These are phyloP conservation scores for Talaromyces sp. DNA, from an alignment of 2,329 filamentous ascomycete genomes.

Conservation along the genomic window DNA sequence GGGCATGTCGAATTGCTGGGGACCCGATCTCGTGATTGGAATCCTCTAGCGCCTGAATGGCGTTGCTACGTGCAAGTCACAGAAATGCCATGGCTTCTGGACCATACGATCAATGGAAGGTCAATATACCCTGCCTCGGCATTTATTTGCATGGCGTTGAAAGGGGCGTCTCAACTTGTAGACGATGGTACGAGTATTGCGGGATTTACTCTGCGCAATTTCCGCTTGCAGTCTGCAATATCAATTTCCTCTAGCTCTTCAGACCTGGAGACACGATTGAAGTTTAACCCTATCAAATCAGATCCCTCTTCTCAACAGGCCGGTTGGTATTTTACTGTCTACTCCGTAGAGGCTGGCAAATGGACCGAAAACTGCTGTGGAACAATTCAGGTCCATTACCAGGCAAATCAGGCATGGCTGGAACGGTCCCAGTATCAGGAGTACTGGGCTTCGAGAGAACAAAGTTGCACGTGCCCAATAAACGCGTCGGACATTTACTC, in stretches of 20 bases:
- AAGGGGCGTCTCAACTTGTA: background rate
- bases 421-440: background rate
- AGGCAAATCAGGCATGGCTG: background rate
- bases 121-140: background rate
- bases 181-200: background rate
- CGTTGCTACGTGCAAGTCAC: constrained; percentile 29
- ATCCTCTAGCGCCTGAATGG: constrained; percentile 30
- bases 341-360: background rate
- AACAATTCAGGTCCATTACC: background rate
- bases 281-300: background rate
- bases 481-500: background rate
- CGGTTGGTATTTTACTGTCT: background rate
- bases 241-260: background rate
- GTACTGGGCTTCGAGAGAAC: background rate
- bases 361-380: background rate
- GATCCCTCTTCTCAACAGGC: background rate
- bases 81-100: constrained; percentile 36
- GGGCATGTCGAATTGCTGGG: constrained; percentile 21
- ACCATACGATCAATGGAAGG: constrained; percentile 33
- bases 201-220: background rate
- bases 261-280: background rate
- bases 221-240: background rate
- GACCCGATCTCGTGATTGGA: constrained; percentile 24
- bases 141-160: background rate
- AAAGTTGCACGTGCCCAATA: background rate